Evolutionary conservation across 768 basidiomycete genomes (phyloP), one percentile per base, ranked within the genome.

Genomic region (Chlorophyllum brunneum): DNA sequence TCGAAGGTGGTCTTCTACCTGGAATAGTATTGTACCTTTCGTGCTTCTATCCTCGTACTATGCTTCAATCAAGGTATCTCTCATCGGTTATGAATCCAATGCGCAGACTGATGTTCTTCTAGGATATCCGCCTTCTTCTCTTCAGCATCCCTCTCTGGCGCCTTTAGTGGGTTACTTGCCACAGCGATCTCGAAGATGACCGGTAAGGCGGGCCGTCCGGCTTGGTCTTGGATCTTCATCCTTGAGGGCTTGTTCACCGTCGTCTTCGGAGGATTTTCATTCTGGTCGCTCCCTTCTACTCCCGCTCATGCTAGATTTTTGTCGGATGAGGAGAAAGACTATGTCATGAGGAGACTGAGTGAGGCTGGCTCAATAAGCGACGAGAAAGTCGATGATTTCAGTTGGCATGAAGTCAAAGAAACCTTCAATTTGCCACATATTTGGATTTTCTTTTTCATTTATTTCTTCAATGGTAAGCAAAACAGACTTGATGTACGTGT

Each of bases 391-490:
- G 70, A 74, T 36, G 20, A 11, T 4, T 76, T 76, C 56, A 66
- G 61, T 40, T 76, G 73, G 74, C 54, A 4, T 3, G 74, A 79
- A 54, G 68, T 74, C 23, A 15, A 49, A 2, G 60, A 55, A 39
- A 60, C 68, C 2, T 64, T 62, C 46, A 65, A 63, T 18, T 63
- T 67, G 1, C 71, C 69, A 2, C 77, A 78, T 0, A 59, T 73
- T 9, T 67, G 67, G 58, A 29, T 77, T 11, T 53, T 74, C 15
- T 55, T 57, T 1, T 6, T 70, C 4, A 57, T 62, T 2, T 58
- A 67, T 5, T 72, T 77, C 53, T 61, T 73, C 54, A 66, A 58
- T 22, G 76, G 70, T 57, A 48, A 48, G 37, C n/a, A n/a, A n/a
- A n/a, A n/a, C n/a, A n/a, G n/a, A n/a, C n/a, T n/a, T n/a, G n/a